Base-by-base conservation (phyloP, 169 alveolate genomes). In the Plasmodium coatneyi region DNA sequence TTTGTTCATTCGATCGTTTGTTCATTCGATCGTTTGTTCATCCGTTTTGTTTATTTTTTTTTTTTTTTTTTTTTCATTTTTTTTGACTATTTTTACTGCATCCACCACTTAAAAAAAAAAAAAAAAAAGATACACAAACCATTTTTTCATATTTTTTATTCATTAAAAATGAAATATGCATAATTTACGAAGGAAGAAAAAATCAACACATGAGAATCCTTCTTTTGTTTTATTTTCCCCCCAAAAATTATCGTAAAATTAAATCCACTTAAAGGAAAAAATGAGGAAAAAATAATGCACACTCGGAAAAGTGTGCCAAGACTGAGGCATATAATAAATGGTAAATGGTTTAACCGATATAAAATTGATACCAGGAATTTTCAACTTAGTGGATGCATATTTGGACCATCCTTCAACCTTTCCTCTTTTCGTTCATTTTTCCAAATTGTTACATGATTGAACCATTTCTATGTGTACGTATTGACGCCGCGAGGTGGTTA, bases 311-410 rank as follows among this genome's bases (percentile, higher is more conserved):
- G 34, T 41, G 84, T 22, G 70, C 32, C 16, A 79, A 82, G 43
- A 52, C 90, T 82, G 36, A 19, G 70, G 90, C 41, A 66, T 66
- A 66, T 28, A 66, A 82, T 41, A 82, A 82, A 56, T 82, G 70
- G 70, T 54, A 9, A 82, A 56, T 28, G 79, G 30, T n/a, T 54
- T 81, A 82, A 82, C 34, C 36, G 14, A 82, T 12, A 12, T 30
- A 82, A 52, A 82, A 56, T 82, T 30, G 71, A 16, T 22, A 52
- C 7, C n/a, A 52, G 7, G 1, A 82, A 28, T 28, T 34, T 25
- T 25, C 25, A 16, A 52, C 54, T 32, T 52, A 25, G 52, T 30
- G 19, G 84, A 79, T 66, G 36, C 30, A 25, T 25, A 9, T 66
- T 66, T 66, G 16, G 36, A 66, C 36, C 36, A 66, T 66, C 39